Evolutionary conservation across 495 filamentous ascomycete genomes (phyloP).

Genomic region (Penicillium chermesinum): DNA sequence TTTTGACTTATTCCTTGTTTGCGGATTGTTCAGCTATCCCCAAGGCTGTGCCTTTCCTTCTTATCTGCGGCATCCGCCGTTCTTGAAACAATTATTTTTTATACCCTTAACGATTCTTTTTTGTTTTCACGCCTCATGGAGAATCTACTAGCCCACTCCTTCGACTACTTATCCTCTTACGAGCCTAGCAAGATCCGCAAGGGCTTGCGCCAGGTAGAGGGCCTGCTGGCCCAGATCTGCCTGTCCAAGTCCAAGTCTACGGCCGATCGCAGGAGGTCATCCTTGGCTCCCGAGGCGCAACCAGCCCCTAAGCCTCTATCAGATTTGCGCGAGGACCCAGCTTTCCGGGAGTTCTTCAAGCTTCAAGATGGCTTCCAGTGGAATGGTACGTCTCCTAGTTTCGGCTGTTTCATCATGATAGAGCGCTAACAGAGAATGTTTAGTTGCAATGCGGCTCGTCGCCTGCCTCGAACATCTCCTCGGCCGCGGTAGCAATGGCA

Average conservation of each 20-base stretch:
- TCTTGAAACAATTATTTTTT: conserved; percentile 18
- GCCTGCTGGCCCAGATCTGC: conserved; percentile 92
- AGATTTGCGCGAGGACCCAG: conserved; percentile 74
- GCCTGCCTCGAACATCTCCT: conserved; percentile 83
- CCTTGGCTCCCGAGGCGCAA: conserved; percentile 31
- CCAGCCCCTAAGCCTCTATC: conserved; percentile 59
- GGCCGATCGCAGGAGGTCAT: conserved; percentile 40
- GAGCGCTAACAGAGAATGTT: neutral
- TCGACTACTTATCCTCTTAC: conserved; percentile 94
- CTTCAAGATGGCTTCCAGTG: conserved; percentile 96
- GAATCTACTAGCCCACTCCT: conserved; percentile 82
- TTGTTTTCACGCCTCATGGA: conserved; percentile 58
- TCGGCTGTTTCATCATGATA: neutral
- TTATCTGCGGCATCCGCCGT: conserved; percentile 6
- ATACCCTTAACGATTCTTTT: neutral
- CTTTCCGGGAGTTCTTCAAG: conserved; percentile 94
- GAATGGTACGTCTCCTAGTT: conserved; percentile 59
- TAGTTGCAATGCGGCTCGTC: conserved; percentile 79
- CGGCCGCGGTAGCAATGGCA: conserved; percentile 69
- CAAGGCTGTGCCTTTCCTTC: conserved; percentile 1
- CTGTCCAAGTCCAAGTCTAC: conserved; percentile 55
- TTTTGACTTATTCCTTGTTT: neutral
- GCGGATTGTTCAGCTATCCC: neutral
- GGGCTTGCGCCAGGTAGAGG: conserved; percentile 91
- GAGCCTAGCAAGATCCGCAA: conserved; percentile 85